phyloP scores from a whole-genome alignment of 23 red algal species.

The Agarophyton chilense region DNA sequence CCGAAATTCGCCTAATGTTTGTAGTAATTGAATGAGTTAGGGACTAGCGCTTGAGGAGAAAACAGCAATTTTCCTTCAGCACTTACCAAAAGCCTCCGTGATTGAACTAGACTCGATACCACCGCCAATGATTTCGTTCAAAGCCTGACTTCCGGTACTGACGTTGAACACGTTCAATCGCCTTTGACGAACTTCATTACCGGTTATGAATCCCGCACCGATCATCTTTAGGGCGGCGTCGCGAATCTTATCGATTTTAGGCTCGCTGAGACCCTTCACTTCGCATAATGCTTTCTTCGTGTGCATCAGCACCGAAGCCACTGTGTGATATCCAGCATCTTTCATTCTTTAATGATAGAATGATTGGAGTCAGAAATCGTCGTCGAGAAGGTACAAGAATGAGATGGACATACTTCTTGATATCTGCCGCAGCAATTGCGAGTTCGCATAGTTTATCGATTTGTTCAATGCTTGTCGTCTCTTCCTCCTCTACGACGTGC shows the following conservation, averaged over 20 bases:
- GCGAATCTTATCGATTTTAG: slow-evolving; percentile 94
- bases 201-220: slow-evolving; percentile 73
- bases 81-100: slow-evolving; percentile 90
- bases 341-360: slow-evolving; percentile 90
- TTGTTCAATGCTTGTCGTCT: slow-evolving; percentile 44
- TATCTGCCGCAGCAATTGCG: slow-evolving; percentile 75
- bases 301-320: slow-evolving; percentile 77
- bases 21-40: background rate
- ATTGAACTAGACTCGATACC: slow-evolving; percentile 89
- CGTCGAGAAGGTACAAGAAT: background rate
- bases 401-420: slow-evolving; percentile 83
- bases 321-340: slow-evolving; percentile 90
- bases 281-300: slow-evolving; percentile 73
- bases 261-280: slow-evolving; percentile 92
- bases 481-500: slow-evolving; percentile 24
- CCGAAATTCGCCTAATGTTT: slow-evolving; percentile 78
- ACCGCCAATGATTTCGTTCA: slow-evolving; percentile 90
- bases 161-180: slow-evolving; percentile 77
- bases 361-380: background rate
- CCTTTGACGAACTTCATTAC: slow-evolving; percentile 62
- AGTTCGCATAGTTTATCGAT: slow-evolving; percentile 88
- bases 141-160: slow-evolving; percentile 82
- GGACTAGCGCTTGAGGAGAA: background rate
- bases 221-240: slow-evolving; percentile 73
- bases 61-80: background rate